Conservation (phyloP, 495 filamentous ascomycete genomes). For the Aspergillus carlsbadensis region DNA sequence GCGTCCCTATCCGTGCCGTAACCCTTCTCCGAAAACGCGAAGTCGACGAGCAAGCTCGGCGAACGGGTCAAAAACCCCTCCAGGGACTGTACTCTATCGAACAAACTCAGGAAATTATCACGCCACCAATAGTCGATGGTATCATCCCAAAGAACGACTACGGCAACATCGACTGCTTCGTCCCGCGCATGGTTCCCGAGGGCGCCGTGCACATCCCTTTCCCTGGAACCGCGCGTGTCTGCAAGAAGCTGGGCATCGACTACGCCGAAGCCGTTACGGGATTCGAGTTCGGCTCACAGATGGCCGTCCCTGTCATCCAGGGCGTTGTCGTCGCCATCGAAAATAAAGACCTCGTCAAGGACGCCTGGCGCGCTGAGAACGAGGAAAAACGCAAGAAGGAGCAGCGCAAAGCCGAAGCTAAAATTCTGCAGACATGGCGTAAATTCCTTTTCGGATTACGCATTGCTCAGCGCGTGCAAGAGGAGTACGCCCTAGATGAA, state of each 20-base stretch:
- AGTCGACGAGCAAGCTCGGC: conserved; percentile 76
- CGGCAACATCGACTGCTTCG: conserved; percentile 96
- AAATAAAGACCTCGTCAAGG: conserved; percentile 69
- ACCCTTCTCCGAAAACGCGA: conserved; percentile 87
- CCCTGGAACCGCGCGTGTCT: conserved; percentile 72
- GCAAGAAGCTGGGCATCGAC: conserved; percentile 80
- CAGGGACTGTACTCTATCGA: conserved; percentile 81
- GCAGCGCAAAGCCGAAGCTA: conserved; percentile 75
- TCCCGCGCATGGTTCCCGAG: conserved; percentile 83
- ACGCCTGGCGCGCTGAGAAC: conserved; percentile 81
- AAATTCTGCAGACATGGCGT: conserved; percentile 74
- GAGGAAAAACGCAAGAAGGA: conserved; percentile 75
- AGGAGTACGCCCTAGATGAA: conserved; percentile 69
- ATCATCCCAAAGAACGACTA: conserved; percentile 92
- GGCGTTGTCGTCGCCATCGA: conserved; percentile 87
- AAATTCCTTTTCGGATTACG: conserved; percentile 83
- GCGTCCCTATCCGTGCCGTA: conserved; percentile 85
- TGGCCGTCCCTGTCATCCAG: conserved; percentile 87
- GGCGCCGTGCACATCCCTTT: conserved; percentile 82
- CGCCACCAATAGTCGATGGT: conserved; percentile 79
- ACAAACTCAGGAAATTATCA: conserved; percentile 93
- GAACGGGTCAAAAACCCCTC: conserved; percentile 75
- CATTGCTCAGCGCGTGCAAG: conserved; percentile 73
- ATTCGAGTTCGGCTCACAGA: conserved; percentile 92
- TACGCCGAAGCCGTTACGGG: conserved; percentile 94